A percentile compares a stretch with the other conserved stretches of the same genome.
These are phyloP conservation scores for Aspergillus viridinutans DNA, from an alignment of 2,329 filamentous ascomycete species.

Conservation along the genomic window DNA sequence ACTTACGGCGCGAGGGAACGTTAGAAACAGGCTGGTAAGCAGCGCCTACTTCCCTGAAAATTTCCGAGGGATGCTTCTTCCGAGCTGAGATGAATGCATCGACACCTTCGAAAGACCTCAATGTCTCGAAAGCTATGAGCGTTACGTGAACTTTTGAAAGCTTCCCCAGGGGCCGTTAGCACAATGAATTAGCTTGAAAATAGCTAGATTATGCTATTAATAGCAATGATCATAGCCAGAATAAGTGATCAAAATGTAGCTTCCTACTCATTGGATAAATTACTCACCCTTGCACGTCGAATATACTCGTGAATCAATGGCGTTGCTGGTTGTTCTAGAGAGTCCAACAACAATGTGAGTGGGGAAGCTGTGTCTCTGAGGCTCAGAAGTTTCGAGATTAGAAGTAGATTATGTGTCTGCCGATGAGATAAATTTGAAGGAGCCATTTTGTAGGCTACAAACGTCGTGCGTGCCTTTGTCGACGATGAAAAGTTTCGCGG, in stretches of 20 bases:
- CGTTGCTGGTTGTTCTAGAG: slow-evolving; percentile 71
- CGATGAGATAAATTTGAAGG: slow-evolving; percentile 53
- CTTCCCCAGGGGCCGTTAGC: slow-evolving; percentile 16
- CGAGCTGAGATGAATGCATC: slow-evolving; percentile 65
- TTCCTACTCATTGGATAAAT: neutral
- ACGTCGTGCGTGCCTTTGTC: neutral
- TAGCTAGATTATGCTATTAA: neutral
- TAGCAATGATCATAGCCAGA: neutral
- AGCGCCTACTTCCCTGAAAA: slow-evolving; percentile 58
- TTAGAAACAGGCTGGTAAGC: slow-evolving; percentile 20
- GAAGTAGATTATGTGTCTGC: slow-evolving; percentile 76
- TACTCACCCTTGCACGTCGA: slow-evolving; percentile 64
- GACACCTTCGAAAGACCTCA: slow-evolving; percentile 59
- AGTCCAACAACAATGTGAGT: slow-evolving; percentile 81
- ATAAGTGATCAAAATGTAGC: neutral
- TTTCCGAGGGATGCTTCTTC: slow-evolving; percentile 53
- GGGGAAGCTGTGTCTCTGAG: slow-evolving; percentile 76
- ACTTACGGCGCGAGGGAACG: slow-evolving; percentile 26
- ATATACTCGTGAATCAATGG: slow-evolving; percentile 71
- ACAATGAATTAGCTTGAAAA: neutral
- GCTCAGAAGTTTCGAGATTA: slow-evolving; percentile 77
- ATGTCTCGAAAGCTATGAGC: slow-evolving; percentile 72
- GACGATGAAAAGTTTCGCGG: slow-evolving; percentile 12
- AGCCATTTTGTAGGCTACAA: slow-evolving; percentile 24
- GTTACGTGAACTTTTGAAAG: slow-evolving; percentile 64